Evolutionary conservation across 305 asterid genomes (phyloP), one percentile per base, ranked within the genome.

Genomic region (Fraxinus angustifolia): DNA sequence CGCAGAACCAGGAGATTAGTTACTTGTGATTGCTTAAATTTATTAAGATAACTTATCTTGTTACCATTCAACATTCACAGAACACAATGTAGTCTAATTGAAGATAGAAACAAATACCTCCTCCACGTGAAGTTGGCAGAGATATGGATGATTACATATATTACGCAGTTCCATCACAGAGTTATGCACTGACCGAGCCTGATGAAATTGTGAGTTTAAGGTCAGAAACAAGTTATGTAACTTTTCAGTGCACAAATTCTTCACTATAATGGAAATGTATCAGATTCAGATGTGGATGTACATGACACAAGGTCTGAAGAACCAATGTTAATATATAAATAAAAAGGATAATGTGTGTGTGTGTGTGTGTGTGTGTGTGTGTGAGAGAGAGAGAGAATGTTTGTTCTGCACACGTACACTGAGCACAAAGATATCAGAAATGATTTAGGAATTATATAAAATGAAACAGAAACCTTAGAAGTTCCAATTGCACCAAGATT

Each of bases 71-170:
- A 17, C 67, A 56, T 56, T 56, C 67, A 56, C 28, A 60, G 31
- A 75, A 77, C 65, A 48, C 58, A 50, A 50, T 82, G 76, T 42
- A 70, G 75, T 68, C 34, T 14, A 76, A 50, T 73, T 45, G 62
- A 84, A 85, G 72, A 83, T 77, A 80, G 80, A 85, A 67, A 87
- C 73, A 81, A 45, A 83, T 87, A 96, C 99, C 99, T 96, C 98
- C 79, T 96, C 99, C 80, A 92, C 97, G 84, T 96, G 99, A 83
- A 96, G 97, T 82, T 96, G 99, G 83, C 99, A 94, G 82, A 96
- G 98, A 87, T 94, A 96, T 11, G 99, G 99, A 86, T 96, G 99
- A 89, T 96, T 96, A 88, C 99, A 96, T 84, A 96, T 96, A 88
- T 96, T 96, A 70, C 99, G 94, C 12, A 94, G 93, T 91, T 96